Conservation (phyloP, 495 filamentous ascomycete species). For the Hypoxylon lenormandii region DNA sequence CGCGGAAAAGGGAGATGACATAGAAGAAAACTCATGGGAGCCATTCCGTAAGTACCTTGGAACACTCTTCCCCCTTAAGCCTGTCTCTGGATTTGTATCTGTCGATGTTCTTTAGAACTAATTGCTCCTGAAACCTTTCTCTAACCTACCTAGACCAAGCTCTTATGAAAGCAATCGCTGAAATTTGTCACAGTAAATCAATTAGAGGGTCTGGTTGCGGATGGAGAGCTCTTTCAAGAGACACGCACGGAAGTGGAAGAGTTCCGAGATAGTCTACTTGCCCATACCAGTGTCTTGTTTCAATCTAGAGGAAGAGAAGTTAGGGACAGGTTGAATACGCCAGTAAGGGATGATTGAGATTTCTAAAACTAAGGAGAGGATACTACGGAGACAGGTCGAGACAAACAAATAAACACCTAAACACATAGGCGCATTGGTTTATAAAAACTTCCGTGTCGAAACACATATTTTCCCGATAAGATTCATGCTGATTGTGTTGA, state of each 20-base stretch:
- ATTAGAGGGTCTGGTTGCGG: conserved; percentile 6
- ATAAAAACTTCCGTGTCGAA: no score
- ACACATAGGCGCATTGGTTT: no score
- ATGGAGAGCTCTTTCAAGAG: conserved; percentile 16
- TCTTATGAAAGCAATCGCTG: no score
- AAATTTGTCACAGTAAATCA: conserved; percentile 9
- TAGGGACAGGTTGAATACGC: conserved; percentile 4
- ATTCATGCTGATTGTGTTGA: no score
- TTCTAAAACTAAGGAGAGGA: neutral
- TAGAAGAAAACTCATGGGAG: conserved; percentile 21
- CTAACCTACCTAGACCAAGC: no score
- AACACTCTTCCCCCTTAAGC: no score
- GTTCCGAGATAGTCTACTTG: conserved; percentile 18
- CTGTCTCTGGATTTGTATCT: no score
- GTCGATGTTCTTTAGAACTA: no score
- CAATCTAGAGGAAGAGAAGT: conserved; percentile 18
- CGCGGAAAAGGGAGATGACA: conserved; percentile 6
- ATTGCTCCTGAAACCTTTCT: no score
- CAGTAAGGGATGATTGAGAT: conserved; percentile 9
- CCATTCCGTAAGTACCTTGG: conserved; percentile 5
- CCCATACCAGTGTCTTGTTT: neutral
- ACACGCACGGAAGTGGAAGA: conserved; percentile 4
- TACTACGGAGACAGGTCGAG: no score
- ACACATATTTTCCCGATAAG: no score
- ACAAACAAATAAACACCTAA: no score